Conservation (phyloP, 2,329 filamentous ascomycete species). For the Stachybotrys echinatus region DNA sequence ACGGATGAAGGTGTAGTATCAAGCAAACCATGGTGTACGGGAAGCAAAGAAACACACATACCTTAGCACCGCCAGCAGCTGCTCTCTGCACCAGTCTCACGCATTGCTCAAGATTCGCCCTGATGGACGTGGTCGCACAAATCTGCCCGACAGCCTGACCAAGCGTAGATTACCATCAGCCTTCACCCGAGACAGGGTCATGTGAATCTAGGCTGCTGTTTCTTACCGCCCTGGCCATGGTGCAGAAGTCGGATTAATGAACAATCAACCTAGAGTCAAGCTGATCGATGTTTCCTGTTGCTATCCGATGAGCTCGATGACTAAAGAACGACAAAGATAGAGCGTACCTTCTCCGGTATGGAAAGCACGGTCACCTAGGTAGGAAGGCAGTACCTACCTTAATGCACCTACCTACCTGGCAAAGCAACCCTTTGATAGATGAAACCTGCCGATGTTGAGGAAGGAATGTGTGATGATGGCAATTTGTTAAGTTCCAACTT, state of each 20-base stretch:
- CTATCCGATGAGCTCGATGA: background rate
- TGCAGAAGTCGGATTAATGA: background rate
- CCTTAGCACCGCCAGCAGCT: constrained; percentile 71
- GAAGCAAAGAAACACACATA: constrained; percentile 25
- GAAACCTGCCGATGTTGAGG: background rate
- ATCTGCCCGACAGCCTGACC: constrained; percentile 80
- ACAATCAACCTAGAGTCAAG: no score
- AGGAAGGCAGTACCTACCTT: no score
- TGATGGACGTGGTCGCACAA: constrained; percentile 74
- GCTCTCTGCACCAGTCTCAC: constrained; percentile 67
- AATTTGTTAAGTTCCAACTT: no score
- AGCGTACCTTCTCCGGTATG: background rate
- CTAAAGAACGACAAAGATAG: background rate
- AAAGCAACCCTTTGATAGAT: no score
- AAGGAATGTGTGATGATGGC: background rate
- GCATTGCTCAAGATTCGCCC: constrained; percentile 76
- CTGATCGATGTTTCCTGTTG: background rate
- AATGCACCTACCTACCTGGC: no score
- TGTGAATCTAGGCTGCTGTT: background rate
- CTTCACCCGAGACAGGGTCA: background rate
- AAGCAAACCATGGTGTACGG: background rate
- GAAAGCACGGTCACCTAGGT: background rate
- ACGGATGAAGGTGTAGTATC: background rate
- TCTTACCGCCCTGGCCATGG: background rate
- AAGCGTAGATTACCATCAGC: constrained; percentile 6